Base-by-base conservation (phyloP, 2,329 filamentous ascomycete species). In the Emmonsia crescens region DNA sequence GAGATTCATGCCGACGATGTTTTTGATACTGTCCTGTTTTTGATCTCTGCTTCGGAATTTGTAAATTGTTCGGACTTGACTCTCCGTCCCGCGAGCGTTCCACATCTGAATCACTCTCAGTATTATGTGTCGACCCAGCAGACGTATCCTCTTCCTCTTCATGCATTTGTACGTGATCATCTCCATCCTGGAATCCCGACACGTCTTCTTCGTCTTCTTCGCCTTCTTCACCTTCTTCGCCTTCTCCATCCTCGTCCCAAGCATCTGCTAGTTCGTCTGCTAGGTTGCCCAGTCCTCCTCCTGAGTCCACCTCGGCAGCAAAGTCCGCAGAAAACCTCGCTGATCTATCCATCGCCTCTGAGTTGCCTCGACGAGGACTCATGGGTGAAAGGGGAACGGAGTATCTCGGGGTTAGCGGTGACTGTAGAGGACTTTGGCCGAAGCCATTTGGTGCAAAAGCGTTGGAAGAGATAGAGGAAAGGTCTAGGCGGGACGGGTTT, bases 251-350 rank as follows among this genome's bases (percentile, higher is more conserved):
- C 12, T 77, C 77, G 64, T 78, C 81, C 77, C 80, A 83, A n/a
- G 80, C 80, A 66, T 84, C 81, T 31, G 81, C 84, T 29, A 87
- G 73, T 69, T 87, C 85, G 68, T 87, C 85, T 33, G 85, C 85
- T 58, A 87, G 71, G 65, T 82, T 86, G 29, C 84, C 84, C 59
- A 85, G 71, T 10, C 82, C 76, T 31, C 49, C 65, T n/a, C 71
- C 73, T n/a, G 67, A 66, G 36, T 72, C 71, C 51, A 67, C 62
- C 27, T 67, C 59, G 16, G 62, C 66, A n/a, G 71, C 71, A 65
- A 75, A 76, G 62, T 77, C 75, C 62, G 71, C 75, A 14, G 75
- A 74, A 64, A 72, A 72, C 42, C 75, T 72, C 19, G 71, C 66
- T 33, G 69, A 71, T 36, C 71, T 73, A 61, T 70, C 74, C 67